Evolutionary conservation across 345 rosid species (phyloP).

Genomic region (Eucalyptus virginea): DNA sequence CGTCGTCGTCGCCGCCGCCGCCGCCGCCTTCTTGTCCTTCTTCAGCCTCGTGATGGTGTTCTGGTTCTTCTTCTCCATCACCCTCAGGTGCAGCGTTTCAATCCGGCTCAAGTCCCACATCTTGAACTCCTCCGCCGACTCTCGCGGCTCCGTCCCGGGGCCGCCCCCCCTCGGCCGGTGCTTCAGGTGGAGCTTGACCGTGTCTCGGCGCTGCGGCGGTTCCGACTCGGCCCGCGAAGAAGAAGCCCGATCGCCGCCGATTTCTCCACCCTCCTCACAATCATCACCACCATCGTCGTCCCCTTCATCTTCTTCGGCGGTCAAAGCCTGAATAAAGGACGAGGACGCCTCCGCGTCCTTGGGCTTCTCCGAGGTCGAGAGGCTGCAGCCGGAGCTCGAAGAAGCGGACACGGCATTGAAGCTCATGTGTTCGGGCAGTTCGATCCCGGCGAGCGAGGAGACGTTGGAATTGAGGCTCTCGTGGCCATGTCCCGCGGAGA

Average conservation of each 20-base stretch:
- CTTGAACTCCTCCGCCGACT: slow-evolving; percentile 36
- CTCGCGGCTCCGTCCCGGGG: slow-evolving; percentile 11
- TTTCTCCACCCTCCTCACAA: not conserved
- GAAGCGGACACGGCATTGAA: slow-evolving; percentile 75
- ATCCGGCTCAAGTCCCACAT: slow-evolving; percentile 59
- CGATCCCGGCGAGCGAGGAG: slow-evolving; percentile 50
- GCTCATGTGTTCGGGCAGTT: slow-evolving; percentile 47
- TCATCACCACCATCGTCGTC: not conserved
- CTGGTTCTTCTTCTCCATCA: slow-evolving; percentile 71
- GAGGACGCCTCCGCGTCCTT: slow-evolving; percentile 1
- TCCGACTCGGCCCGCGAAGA: not conserved
- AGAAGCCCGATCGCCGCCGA: not conserved
- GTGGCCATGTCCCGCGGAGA: slow-evolving; percentile 20
- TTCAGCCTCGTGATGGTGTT: slow-evolving; percentile 30
- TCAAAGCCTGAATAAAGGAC: not conserved
- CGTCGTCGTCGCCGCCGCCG: not conserved
- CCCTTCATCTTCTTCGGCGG: not conserved
- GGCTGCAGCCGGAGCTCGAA: slow-evolving; percentile 37
- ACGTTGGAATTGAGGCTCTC: slow-evolving; percentile 9
- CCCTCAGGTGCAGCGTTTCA: slow-evolving; percentile 53
- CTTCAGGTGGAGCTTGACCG: slow-evolving; percentile 56
- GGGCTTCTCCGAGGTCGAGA: slow-evolving; percentile 17
- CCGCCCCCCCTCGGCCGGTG: slow-evolving; percentile 22
- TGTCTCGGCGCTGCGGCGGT: slow-evolving; percentile 1
- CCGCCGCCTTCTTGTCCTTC: not conserved